These are phyloP conservation scores for Hymenoscyphus scutula DNA, from an alignment of 2,329 filamentous ascomycete genomes.

Conservation along the genomic window DNA sequence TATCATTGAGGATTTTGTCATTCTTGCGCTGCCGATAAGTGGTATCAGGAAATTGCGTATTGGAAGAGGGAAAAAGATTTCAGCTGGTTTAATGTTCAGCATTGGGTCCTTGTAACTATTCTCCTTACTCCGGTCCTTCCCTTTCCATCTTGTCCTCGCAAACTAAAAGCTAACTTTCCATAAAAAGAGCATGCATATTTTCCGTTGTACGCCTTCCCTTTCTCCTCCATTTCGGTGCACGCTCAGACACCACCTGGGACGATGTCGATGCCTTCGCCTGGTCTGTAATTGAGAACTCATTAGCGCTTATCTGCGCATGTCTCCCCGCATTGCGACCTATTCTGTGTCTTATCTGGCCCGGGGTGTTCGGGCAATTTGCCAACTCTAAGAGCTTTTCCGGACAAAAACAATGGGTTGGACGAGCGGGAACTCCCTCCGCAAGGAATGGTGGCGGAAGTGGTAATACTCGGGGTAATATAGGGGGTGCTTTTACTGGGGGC, in stretches of 20 bases:
- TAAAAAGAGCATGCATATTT: constrained; percentile 21
- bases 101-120: constrained; percentile 63
- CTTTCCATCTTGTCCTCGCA: not conserved
- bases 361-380: constrained; percentile 1
- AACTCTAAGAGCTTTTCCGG: not conserved
- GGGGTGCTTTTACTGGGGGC: no score
- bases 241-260: constrained; percentile 20
- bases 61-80: constrained; percentile 64
- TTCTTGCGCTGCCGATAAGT: constrained; percentile 63
- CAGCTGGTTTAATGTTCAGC: constrained; percentile 63
- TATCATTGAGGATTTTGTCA: constrained; percentile 64
- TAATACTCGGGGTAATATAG: no score
- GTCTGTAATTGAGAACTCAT: constrained; percentile 7
- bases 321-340: constrained; percentile 8
- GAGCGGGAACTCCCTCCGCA: no score
- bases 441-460: no score
- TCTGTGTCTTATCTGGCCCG: not conserved
- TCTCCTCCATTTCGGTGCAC: constrained; percentile 19
- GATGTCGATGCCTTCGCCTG: constrained; percentile 11
- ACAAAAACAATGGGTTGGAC: no score
- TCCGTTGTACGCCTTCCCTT: constrained; percentile 26
- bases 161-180: no score
- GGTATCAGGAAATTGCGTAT: constrained; percentile 61
- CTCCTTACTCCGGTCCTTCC: not conserved
- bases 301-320: constrained; percentile 9